phyloP scores from a whole-genome alignment of 371 early-diverging fungal species.

The Chytridium lagenaria region DNA sequence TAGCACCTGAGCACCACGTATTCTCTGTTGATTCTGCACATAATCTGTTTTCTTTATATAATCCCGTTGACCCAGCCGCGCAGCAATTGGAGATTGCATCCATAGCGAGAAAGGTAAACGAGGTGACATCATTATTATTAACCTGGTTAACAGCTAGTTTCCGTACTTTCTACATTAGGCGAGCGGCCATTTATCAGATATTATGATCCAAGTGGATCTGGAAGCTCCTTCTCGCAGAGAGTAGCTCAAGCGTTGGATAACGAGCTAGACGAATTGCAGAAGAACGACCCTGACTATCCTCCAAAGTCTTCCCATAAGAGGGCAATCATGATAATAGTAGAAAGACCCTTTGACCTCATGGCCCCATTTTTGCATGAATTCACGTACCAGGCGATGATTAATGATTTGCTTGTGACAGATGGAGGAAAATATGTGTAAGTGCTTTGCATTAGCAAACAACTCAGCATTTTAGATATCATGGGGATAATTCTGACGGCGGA shows the following conservation, averaged over 20 bases:
- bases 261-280: conserved; percentile 67
- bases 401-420: conserved; percentile 73
- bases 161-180: conserved; percentile 51
- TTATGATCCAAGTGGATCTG: conserved; percentile 59
- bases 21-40: conserved; percentile 79
- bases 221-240: conserved; percentile 16
- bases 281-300: conserved; percentile 67
- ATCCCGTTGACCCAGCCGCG: conserved; percentile 43
- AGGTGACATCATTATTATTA: not conserved
- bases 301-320: conserved; percentile 65
- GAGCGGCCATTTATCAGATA: conserved; percentile 85
- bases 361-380: conserved; percentile 97
- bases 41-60: conserved; percentile 68
- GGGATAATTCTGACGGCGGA: not conserved
- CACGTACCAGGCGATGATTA: conserved; percentile 97
- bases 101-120: conserved; percentile 48
- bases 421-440: conserved; percentile 45
- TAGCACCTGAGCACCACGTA: conserved; percentile 82
- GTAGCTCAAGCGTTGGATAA: conserved; percentile 57
- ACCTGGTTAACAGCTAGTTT: conserved; percentile 44
- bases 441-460: not conserved
- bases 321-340: conserved; percentile 82
- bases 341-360: conserved; percentile 90
- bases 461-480: conserved; percentile 7
- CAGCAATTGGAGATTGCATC: conserved; percentile 57